phyloP scores from a whole-genome alignment of 257 asterid species.

The Fraxinus anomala region DNA sequence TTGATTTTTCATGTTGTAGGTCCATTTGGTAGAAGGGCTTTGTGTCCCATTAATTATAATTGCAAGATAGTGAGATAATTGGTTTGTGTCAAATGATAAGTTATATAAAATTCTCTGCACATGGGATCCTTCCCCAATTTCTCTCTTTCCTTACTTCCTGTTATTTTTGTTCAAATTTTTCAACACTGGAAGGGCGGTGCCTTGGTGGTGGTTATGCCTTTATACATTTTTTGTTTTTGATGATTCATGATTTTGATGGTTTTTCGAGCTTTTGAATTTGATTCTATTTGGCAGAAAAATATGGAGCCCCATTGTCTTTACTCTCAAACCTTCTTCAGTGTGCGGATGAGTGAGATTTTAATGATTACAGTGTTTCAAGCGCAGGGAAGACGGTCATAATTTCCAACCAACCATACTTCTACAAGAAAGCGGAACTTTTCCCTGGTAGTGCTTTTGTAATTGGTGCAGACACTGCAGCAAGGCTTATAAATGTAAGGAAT shows the following conservation, averaged over 20 bases:
- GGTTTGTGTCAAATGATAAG: not conserved
- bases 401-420: slow-evolving; percentile 93
- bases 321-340: slow-evolving; percentile 9
- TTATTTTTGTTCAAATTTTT: not conserved
- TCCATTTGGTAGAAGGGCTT: not conserved
- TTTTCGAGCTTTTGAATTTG: not conserved
- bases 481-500: slow-evolving; percentile 79
- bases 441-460: slow-evolving; percentile 95
- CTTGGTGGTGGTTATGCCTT: not conserved
- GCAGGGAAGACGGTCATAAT: slow-evolving; percentile 86
- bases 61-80: not conserved
- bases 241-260: slow-evolving; percentile 8
- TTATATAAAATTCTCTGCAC: not conserved
- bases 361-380: slow-evolving; percentile 25
- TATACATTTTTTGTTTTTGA: not conserved
- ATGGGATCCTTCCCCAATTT: not conserved
- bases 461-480: slow-evolving; percentile 86
- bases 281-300: not conserved
- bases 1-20: not conserved
- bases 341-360: slow-evolving; percentile 24
- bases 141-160: not conserved
- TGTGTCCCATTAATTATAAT: not conserved
- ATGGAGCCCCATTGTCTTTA: not conserved
- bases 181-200: not conserved
- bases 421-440: slow-evolving; percentile 91